Evolutionary conservation across 129 eudicot species (phyloP).

Genomic region (Smallanthus sonchifolius): DNA sequence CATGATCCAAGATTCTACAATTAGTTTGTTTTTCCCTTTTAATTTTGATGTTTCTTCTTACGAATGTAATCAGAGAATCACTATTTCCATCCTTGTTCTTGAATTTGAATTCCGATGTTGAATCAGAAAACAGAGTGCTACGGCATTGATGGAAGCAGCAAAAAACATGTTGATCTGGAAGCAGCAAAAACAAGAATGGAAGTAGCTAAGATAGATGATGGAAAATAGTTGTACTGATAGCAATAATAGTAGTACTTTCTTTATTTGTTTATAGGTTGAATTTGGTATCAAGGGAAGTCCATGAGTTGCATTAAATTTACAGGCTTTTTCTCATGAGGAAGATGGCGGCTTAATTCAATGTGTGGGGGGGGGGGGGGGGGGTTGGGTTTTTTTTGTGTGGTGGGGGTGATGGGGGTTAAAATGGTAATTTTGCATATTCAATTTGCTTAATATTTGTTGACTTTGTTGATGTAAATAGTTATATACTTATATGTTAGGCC

Average conservation of each 20-base stretch:
- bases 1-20: slow-evolving; percentile 15
- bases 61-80: not conserved
- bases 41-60: slow-evolving; percentile 9
- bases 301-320: slow-evolving; percentile 78
- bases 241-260: slow-evolving; percentile 18
- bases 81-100: slow-evolving; percentile 83
- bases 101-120: slow-evolving; percentile 27
- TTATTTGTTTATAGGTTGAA: slow-evolving; percentile 28
- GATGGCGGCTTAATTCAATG: slow-evolving; percentile 30
- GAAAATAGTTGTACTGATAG: slow-evolving; percentile 6
- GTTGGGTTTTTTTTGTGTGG: not conserved
- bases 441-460: slow-evolving; percentile 14
- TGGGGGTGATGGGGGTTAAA: slow-evolving; percentile 25
- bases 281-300: slow-evolving; percentile 60
- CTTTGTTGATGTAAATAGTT: slow-evolving; percentile 31
- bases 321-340: slow-evolving; percentile 29
- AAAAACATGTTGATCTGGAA: too few species aligned
- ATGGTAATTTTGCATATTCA: slow-evolving; percentile 35
- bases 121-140: not conserved
- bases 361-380: too few species aligned
- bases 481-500: not conserved
- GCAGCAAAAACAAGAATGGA: slow-evolving; percentile 83
- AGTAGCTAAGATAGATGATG: slow-evolving; percentile 30
- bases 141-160: too few species aligned
- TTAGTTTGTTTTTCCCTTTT: not conserved